Base-by-base conservation (phyloP, 1,139 yeast species). In the Blastobotrys capitulatus region DNA sequence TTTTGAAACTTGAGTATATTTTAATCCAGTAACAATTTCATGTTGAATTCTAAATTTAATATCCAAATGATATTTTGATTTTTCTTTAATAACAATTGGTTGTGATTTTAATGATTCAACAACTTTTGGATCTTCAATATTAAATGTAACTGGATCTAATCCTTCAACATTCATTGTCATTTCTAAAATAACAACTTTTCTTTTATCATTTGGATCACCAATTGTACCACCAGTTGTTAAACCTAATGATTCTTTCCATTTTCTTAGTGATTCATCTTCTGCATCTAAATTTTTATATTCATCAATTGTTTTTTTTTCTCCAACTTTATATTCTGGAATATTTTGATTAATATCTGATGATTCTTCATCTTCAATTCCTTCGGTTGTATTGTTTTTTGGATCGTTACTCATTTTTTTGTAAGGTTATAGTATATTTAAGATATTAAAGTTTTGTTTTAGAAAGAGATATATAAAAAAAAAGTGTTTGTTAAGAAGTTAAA, bases 211-310 rank as follows among this genome's bases (percentile, higher is more conserved):
- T 3, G 87, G 78, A 42, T 68, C 77, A 6, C 65, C 67, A 29
- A 65, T 58, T 26, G 57, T 48, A 20, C 50, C 46, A 54, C 73
- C 73, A 6, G 79, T 74, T 36, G 80, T 65, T 54, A 89, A 73
- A 0, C 97, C 97, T 38, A 90, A 73, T 1, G 95, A 85, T 51
- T 83, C 88, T 69, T 90, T 90, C 97, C 97, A 90, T 67, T 86
- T 87, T 56, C 86, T 87, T 58, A 90, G 74, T 39, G 95, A 84
- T 68, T 87, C 96, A 65, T 89, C 97, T 59, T 88, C 87, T 7
- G 94, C 94, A 65, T 89, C 97, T 58, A 89, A 53, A 25, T 58
- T 78, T 54, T 86, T 79, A 68, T 89, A 89, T 65, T 89, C 96
- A 46, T 80, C 90, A 50, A 89, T 77, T 34, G 95, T 86, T 65